Evolutionary conservation across 176 grass and related monocot genomes (phyloP).

Genomic region (Themeda triandra): DNA sequence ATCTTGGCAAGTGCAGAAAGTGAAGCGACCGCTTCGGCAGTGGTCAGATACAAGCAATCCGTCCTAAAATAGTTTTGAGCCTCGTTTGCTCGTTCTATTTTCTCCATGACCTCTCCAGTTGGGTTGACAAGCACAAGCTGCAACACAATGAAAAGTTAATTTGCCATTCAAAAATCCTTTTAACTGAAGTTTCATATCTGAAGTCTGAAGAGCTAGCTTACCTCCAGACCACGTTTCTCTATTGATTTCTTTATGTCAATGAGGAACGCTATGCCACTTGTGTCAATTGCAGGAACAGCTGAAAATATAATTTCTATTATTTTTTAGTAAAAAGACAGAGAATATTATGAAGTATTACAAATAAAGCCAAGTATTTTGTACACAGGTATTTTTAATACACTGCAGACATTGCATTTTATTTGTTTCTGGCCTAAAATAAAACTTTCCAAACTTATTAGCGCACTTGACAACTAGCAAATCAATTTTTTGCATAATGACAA

Average conservation of each 20-base stretch:
- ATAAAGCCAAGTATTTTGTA: not conserved
- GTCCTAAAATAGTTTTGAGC: slow-evolving; percentile 51
- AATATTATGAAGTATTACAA: not conserved
- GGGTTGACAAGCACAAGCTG: slow-evolving; percentile 91
- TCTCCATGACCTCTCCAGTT: slow-evolving; percentile 93
- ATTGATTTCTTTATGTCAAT: slow-evolving; percentile 76
- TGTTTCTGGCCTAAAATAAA: not conserved
- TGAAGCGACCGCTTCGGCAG: slow-evolving; percentile 67
- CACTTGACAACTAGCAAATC: not conserved
- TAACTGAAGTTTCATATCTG: not conserved
- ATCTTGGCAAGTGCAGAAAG: slow-evolving; percentile 61
- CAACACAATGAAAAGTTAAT: not conserved
- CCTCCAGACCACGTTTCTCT: slow-evolving; percentile 67
- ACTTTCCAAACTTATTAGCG: not conserved
- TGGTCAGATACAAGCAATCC: slow-evolving; percentile 73
- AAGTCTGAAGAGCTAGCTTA: too few relatives aligned
- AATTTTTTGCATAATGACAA: not conserved
- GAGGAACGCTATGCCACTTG: slow-evolving; percentile 79
- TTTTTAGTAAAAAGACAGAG: not conserved
- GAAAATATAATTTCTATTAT: not conserved
- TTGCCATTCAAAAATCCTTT: not conserved
- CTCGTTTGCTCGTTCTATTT: slow-evolving; percentile 77
- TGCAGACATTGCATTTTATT: not conserved
- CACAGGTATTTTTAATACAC: not conserved
- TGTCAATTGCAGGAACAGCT: slow-evolving; percentile 78